Percentiles rank a stretch among this genome's conserved stretches.
These are phyloP conservation scores for Pseudogymnoascus sp. DNA, from an alignment of 2,329 filamentous ascomycete species.

Conservation along the genomic window DNA sequence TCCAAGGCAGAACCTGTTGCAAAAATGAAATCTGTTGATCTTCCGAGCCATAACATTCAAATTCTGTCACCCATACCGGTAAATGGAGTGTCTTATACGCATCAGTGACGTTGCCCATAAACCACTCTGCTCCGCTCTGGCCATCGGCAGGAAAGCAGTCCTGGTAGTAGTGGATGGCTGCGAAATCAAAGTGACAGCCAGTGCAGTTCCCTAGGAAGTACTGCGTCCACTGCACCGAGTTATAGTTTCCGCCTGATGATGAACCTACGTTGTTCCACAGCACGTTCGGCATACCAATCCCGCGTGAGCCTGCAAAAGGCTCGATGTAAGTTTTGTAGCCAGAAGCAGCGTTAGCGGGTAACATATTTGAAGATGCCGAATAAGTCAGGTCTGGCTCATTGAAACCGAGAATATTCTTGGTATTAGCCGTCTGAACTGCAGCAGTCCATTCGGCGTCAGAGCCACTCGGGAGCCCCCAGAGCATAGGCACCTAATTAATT, in stretches of 20 bases:
- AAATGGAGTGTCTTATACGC: conserved; percentile 30
- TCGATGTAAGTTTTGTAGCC: conserved; percentile 33
- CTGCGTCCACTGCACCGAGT: conserved; percentile 35
- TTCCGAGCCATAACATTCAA: conserved; percentile 27
- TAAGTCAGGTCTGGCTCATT: conserved; percentile 59
- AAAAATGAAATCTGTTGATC: conserved; percentile 34
- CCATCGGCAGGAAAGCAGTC: conserved; percentile 26
- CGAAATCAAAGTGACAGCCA: conserved; percentile 36
- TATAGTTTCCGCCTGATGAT: conserved; percentile 26
- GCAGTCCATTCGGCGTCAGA: conserved; percentile 44
- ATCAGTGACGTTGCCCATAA: conserved; percentile 35
- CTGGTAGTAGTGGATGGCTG: conserved; percentile 40
- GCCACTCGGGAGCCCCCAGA: conserved; percentile 45
- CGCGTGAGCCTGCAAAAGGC: conserved; percentile 33
- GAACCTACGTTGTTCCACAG: conserved; percentile 26
- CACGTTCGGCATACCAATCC: conserved; percentile 37
- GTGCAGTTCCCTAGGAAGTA: conserved; percentile 35
- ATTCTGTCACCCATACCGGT: conserved; percentile 39
- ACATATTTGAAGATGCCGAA: conserved; percentile 43
- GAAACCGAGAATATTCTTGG: conserved; percentile 54
- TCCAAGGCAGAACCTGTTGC: conserved; percentile 34
- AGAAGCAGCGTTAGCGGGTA: conserved; percentile 30
- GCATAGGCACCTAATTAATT: conserved; percentile 53
- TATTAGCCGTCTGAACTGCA: conserved; percentile 48
- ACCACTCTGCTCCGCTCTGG: conserved; percentile 29